Evolutionary conservation across 2,329 filamentous ascomycete genomes (phyloP), one percentile per base, ranked within the genome.

Genomic region (Cordyceps fumosorosea): DNA sequence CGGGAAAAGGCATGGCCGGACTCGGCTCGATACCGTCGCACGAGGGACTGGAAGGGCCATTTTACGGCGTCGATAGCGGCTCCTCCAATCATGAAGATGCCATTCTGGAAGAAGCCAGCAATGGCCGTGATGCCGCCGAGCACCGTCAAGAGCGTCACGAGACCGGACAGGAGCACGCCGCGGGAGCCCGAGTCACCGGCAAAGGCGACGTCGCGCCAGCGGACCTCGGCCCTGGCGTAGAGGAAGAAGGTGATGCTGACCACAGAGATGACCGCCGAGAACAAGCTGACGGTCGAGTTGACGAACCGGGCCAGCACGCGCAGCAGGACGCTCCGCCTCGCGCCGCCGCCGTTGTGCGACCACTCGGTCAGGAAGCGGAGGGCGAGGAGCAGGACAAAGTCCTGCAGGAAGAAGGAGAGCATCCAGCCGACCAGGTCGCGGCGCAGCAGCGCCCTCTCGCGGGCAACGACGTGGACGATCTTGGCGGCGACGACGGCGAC

Each of bases 161-260:
- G 64, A 14, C 70, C 70, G 10, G 69, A 67, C 7, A 71, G 59
- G 7, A 72, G 66, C 51, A 72, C 63, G 14, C 63, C 64, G 24
- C 68, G 68, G 3, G 67, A 69, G 18, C 65, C 64, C 7, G 69
- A 64, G 50, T 70, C 69, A 5, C 64, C 55, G 0, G 69, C 70
- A 47, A 71, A 60, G 3, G 64, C 67, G 20, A 69, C 66, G 53
- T 71, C 71, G 16, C 69, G 67, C 70, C 70, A 71, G 45, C 70
- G 69, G 20, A 71, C 67, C 54, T 71, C 70, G 0, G 69, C 67
- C 18, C 67, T 67, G 6, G 68, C 67, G 11, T 73, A 68, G 10
- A 65, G 58, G 61, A 73, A 75, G 50, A 75, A 75, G 3, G 72
- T 69, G 2, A 74, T 67, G 58, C 62, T 68, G 42, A 69, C 63